Conservation (phyloP, 495 filamentous ascomycete genomes). For the Baudoinia panamericana region DNA sequence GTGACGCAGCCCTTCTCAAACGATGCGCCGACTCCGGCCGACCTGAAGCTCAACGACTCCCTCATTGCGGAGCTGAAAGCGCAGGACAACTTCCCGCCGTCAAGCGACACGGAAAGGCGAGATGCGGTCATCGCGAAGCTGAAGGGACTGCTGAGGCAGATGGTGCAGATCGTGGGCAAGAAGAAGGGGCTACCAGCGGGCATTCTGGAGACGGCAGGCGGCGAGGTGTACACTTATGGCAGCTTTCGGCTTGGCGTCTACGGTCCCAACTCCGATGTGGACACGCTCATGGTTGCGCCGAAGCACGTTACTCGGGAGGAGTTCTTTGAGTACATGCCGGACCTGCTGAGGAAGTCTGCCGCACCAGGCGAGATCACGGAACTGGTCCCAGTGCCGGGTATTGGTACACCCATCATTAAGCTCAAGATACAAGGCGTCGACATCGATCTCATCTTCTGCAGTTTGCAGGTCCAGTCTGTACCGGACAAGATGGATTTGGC, state of each 20-base stretch:
- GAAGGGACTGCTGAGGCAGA: conserved; percentile 66
- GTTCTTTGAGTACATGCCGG: conserved; percentile 80
- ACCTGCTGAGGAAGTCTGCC: conserved; percentile 58
- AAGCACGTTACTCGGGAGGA: conserved; percentile 75
- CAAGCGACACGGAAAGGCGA: conserved; percentile 66
- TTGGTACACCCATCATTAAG: conserved; percentile 92
- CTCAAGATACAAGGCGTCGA: conserved; percentile 79
- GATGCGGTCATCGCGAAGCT: conserved; percentile 33
- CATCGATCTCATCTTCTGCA: conserved; percentile 88
- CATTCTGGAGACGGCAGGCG: conserved; percentile 66
- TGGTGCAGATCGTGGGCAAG: conserved; percentile 64
- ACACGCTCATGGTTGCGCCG: conserved; percentile 83
- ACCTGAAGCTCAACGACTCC: conserved; percentile 60
- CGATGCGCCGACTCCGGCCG: conserved; percentile 56
- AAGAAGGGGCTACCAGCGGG: conserved; percentile 64
- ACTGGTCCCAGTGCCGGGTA: conserved; percentile 74
- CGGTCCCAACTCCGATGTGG: conserved; percentile 94
- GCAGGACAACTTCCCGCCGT: conserved; percentile 82
- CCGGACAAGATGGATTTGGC: conserved; percentile 59
- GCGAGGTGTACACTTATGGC: conserved; percentile 86
- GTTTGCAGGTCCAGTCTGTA: conserved; percentile 56
- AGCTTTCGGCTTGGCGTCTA: conserved; percentile 90
- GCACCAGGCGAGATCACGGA: conserved; percentile 65
- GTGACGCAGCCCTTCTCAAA: conserved; percentile 75
- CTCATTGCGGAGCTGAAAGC: conserved; percentile 69